Conservation (phyloP, 192 early-diverging fungal species). For the Linnemannia schmuckeri region DNA sequence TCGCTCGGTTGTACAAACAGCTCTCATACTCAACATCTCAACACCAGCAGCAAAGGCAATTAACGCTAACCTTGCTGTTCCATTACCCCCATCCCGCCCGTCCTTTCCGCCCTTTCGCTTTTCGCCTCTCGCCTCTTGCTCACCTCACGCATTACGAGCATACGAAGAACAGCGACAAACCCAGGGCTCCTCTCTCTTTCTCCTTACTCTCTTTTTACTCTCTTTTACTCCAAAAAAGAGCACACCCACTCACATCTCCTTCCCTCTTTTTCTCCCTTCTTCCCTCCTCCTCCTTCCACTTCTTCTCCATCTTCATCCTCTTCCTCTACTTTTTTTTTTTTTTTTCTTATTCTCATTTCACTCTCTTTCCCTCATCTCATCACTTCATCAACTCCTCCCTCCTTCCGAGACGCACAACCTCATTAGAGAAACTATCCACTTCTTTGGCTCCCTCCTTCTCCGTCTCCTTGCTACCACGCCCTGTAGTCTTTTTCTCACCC, state of each 20-base stretch:
- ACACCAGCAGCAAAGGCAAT: background rate
- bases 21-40: background rate
- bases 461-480: background rate
- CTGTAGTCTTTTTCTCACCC: background rate
- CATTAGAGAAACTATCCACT: background rate
- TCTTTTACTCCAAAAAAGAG: no score
- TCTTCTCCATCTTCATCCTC: no score
- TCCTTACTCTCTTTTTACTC: background rate
- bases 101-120: slow-evolving; percentile 9
- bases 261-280: background rate
- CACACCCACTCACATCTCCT: background rate
- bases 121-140: background rate
- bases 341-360: background rate
- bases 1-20: slow-evolving; percentile 4
- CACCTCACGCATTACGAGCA: background rate
- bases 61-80: background rate
- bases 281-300: background rate
- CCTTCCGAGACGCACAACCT: background rate
- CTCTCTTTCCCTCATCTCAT: background rate
- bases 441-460: background rate
- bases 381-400: background rate
- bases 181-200: background rate
- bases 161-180: background rate
- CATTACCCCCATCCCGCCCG: no score
- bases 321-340: no score